These are phyloP conservation scores for Kalanchoe fedtschenkoi DNA, from an alignment of 164 flowering plant species.

Conservation along the genomic window DNA sequence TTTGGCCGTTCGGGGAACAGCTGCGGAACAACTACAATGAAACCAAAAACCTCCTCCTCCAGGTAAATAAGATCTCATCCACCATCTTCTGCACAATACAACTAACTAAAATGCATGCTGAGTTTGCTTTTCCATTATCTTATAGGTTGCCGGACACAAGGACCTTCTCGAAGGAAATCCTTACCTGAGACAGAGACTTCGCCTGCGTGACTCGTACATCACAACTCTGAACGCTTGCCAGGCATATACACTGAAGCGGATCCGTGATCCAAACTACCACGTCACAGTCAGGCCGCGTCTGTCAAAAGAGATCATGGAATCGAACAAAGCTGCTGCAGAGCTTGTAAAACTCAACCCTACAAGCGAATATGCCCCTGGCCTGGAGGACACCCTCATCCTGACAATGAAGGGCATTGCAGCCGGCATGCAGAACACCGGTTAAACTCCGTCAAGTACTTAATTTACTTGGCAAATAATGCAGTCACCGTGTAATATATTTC, in stretches of 20 bases:
- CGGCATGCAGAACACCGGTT: slow-evolving; percentile 96
- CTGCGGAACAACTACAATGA: slow-evolving; percentile 64
- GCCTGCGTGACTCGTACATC: slow-evolving; percentile 79
- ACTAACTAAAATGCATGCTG: too few relatives aligned
- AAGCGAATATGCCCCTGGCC: slow-evolving; percentile 95
- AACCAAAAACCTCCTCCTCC: slow-evolving; percentile 64
- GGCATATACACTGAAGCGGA: slow-evolving; percentile 80
- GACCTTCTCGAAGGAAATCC: slow-evolving; percentile 93
- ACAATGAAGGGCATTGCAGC: slow-evolving; percentile 99
- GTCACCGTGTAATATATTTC: too few relatives aligned
- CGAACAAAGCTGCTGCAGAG: slow-evolving; percentile 71
- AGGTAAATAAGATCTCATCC: slow-evolving; percentile 31
- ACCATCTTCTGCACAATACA: neutral
- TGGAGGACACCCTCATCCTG: slow-evolving; percentile 90
- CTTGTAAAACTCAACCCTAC: slow-evolving; percentile 79
- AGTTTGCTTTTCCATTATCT: neutral
- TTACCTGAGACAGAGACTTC: slow-evolving; percentile 74
- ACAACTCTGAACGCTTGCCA: slow-evolving; percentile 84
- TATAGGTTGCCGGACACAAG: slow-evolving; percentile 79
- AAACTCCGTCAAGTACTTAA: slow-evolving; percentile 10
- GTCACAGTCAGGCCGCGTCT: slow-evolving; percentile 67
- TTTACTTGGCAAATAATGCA: too few relatives aligned
- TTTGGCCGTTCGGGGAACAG: slow-evolving; percentile 64
- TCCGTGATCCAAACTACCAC: slow-evolving; percentile 64
- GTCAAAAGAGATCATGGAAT: slow-evolving; percentile 56